Evolutionary conservation across 441 rosid species (phyloP), one percentile per base, ranked within the genome.

Genomic region (Cnidoscolus chayamansa): DNA sequence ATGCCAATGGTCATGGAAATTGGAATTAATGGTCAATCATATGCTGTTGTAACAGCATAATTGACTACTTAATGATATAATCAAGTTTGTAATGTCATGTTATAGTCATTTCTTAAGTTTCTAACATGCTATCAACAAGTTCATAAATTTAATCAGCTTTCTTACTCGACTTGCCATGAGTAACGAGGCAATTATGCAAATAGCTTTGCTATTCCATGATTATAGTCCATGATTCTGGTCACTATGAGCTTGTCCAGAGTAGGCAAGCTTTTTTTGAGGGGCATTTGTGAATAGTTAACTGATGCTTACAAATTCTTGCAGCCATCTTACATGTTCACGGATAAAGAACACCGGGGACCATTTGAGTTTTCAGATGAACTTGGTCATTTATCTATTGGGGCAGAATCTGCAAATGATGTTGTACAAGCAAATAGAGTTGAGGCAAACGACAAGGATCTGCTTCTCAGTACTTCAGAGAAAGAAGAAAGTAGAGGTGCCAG

Each of bases 301-400:
- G 59, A 73, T 48, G 37, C 55, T 53, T 49, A 15, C 66, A 75
- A 63, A 51, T 76, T 73, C 25, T 78, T 81, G 91, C 91, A 92
- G 98, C 97, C 97, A 11, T 94, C 98, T 30, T 95, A 93, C 84
- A 92, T 95, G 96, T 95, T 95, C 84, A 95, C 96, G 0, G 97
- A 92, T 79, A 89, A 88, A 81, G 98, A 93, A 81, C 96, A 91
- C 73, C 87, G 93, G 61, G 99, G 95, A 54, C 94, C 95, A 65
- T 91, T 89, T 78, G 98, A 91, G 87, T 91, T 91, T 80, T 88
- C 93, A 12, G 97, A 93, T 30, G 99, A 93, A 73, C 77, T 88
- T 68, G 90, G 91, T 60, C 83, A 79, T 83, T 65, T 88, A 68
- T 68, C 98, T 71, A 83, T 91, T 69, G 90, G 81, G 59, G 88